phyloP scores from a whole-genome alignment of 2,329 filamentous ascomycete species.

The Colletotrichum lupini region DNA sequence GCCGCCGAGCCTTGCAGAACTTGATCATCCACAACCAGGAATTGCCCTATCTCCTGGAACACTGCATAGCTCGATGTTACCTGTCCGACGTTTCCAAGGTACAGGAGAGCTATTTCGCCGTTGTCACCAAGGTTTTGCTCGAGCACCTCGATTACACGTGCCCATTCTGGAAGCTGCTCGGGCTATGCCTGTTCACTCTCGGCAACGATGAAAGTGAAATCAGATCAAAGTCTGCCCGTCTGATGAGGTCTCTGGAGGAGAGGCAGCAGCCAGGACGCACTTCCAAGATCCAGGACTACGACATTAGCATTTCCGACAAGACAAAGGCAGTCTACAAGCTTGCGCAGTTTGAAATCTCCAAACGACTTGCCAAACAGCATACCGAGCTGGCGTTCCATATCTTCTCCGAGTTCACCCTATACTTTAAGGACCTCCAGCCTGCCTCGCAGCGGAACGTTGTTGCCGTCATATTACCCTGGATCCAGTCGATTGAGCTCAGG shows the following conservation, averaged over 20 bases:
- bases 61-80: slow-evolving; percentile 93
- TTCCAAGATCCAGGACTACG: slow-evolving; percentile 95
- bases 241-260: slow-evolving; percentile 85
- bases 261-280: slow-evolving; percentile 77
- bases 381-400: slow-evolving; percentile 90
- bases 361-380: slow-evolving; percentile 88
- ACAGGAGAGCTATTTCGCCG: slow-evolving; percentile 93
- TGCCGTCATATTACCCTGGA: slow-evolving; percentile 94
- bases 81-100: slow-evolving; percentile 83
- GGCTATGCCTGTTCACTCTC: slow-evolving; percentile 89
- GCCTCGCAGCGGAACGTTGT: slow-evolving; percentile 93
- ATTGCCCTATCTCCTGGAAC: slow-evolving; percentile 84
- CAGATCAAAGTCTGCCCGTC: slow-evolving; percentile 84
- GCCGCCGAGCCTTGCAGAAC: slow-evolving; percentile 87
- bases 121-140: slow-evolving; percentile 87
- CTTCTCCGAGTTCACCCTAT: slow-evolving; percentile 94
- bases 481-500: slow-evolving; percentile 92
- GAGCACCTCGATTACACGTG: slow-evolving; percentile 85
- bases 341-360: slow-evolving; percentile 96
- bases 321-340: slow-evolving; percentile 98
- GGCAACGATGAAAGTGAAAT: slow-evolving; percentile 93
- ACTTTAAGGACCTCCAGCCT: slow-evolving; percentile 88
- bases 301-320: slow-evolving; percentile 98
- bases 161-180: slow-evolving; percentile 91
- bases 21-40: slow-evolving; percentile 91